Base-by-base conservation (phyloP, 306 rosid species). In the Lagenaria siceraria region DNA sequence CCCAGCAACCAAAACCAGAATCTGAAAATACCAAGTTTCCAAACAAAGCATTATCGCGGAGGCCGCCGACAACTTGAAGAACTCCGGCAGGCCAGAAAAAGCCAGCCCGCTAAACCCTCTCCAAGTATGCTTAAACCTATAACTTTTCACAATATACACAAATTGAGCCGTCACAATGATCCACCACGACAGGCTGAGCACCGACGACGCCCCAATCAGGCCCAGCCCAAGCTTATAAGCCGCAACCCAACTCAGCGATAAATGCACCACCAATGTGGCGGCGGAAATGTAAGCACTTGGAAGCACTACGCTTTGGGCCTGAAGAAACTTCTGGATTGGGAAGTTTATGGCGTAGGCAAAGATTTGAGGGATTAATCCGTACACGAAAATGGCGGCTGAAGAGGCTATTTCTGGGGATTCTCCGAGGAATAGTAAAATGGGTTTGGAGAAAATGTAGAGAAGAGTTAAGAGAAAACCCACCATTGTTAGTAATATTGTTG, bases 131-230 rank as follows among this genome's bases (percentile, higher is more conserved):
- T 58, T 89, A 25, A 89, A 90, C 78, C 74, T 85, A 1, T 83
- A 87, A 14, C 96, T 89, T 82, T 80, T 90, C 43, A 92, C 60
- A 8, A 90, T 87, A 8, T 87, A 92, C 22, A 88, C 84, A 62
- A 86, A 87, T 70, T 90, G 97, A 0, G 84, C 96, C 70, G 75
- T 75, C 76, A 90, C 97, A 0, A 85, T 79, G 4, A 92, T 82
- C 94, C 96, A 93, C 98, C 98, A 93, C 5, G 98, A 93, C 8
- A 90, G 22, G 60, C 98, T 93, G 81, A 93, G 59, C n/a, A 81
- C 82, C 84, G 88, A 21, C 0, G 98, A 87, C 0, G 92, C 98
- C 0, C 98, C 98, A 15, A 93, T 2, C 22, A 93, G 71, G 0
- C 98, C 98, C 1, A 89, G 51, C 36, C 96, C 90, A 0, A 86